Evolutionary conservation across 148 eudicot genomes (phyloP).

Genomic region (Limonium bicolor): DNA sequence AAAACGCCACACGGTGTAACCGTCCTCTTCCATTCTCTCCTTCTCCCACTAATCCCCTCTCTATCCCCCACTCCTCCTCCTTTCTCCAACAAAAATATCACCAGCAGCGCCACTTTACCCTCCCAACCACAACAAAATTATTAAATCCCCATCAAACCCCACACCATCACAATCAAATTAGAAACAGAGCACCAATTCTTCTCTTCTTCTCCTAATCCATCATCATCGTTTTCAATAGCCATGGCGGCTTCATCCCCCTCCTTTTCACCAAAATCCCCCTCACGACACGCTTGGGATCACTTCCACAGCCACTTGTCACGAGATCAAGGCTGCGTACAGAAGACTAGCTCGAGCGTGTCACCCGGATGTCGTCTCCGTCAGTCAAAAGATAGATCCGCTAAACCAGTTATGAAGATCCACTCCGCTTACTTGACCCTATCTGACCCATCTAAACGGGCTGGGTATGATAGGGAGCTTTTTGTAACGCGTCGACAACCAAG

Average conservation of each 20-base stretch:
- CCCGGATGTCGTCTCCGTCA: background rate
- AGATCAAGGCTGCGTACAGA: slow-evolving; percentile 3
- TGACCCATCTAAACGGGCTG: background rate
- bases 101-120: too few species aligned
- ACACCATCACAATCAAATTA: too few species aligned
- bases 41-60: too few species aligned
- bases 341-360: background rate
- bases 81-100: too few species aligned
- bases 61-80: too few species aligned
- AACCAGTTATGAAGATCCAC: background rate
- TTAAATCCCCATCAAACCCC: too few species aligned
- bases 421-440: background rate
- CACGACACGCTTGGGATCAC: background rate
- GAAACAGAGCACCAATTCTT: too few species aligned
- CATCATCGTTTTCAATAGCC: background rate
- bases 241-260: background rate
- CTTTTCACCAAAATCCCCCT: background rate
- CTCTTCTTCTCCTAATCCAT: background rate
- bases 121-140: too few species aligned
- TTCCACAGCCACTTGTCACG: background rate
- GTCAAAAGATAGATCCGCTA: background rate
- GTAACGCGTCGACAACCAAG: background rate
- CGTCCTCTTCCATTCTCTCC: too few species aligned
- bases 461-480: background rate
- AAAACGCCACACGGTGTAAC: too few species aligned